Conservation (phyloP, 75 land plant species). For the Larix kaempferi region DNA sequence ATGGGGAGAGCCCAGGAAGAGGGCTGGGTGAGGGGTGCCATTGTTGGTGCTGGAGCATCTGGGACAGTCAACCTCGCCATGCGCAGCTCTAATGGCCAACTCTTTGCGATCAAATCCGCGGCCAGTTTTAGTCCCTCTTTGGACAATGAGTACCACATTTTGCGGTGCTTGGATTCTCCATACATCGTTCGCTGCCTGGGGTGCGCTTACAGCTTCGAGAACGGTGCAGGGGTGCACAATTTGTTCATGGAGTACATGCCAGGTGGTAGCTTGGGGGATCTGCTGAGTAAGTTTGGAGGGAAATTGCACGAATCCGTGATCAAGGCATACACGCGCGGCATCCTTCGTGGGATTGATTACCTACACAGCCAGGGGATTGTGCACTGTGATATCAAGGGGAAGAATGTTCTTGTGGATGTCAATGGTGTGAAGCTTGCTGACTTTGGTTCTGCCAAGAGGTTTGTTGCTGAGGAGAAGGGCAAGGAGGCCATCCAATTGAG, state of each 20-base stretch:
- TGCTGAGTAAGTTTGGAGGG: conserved; percentile 12
- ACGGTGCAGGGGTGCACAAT: conserved; percentile 12
- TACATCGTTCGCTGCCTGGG: conserved; percentile 15
- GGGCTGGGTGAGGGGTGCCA: conserved; percentile 38
- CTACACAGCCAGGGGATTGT: conserved; percentile 49
- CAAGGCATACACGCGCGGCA: conserved; percentile 27
- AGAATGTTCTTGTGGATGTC: conserved; percentile 52
- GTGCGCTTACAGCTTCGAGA: not conserved
- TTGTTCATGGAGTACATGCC: conserved; percentile 50
- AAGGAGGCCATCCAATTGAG: not conserved
- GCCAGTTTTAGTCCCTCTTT: conserved; percentile 10
- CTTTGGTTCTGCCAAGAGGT: conserved; percentile 66
- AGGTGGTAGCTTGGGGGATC: conserved; percentile 33
- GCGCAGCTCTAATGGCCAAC: conserved; percentile 28
- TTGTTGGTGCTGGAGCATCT: conserved; percentile 48
- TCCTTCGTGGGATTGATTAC: conserved; percentile 40
- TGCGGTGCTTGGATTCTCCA: conserved; percentile 29
- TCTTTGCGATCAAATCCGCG: conserved; percentile 57
- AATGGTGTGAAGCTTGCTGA: conserved; percentile 72
- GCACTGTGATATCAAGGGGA: conserved; percentile 75
- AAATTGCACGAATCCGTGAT: conserved; percentile 30
- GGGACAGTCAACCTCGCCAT: conserved; percentile 44
- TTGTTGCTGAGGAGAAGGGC: not conserved
- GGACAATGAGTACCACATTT: conserved; percentile 38
- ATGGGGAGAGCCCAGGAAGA: too few species aligned